phyloP scores from a whole-genome alignment of 768 basidiomycete species.

The Tricholoma furcatifolium region DNA sequence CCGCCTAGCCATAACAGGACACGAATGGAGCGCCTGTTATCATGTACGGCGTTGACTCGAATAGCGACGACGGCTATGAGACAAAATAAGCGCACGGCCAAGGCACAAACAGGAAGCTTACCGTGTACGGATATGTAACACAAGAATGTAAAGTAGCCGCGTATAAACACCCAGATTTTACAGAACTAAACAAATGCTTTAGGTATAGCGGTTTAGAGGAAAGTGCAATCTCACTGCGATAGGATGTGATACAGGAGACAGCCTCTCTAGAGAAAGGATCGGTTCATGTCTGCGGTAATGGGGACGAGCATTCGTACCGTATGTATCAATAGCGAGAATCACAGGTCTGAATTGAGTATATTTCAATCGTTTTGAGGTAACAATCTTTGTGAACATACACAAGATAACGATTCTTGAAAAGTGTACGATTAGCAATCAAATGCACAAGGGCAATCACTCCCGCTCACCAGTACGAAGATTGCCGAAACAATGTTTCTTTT shows the following conservation, averaged over 20 bases:
- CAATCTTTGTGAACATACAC: neutral
- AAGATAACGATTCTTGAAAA: conserved; percentile 14
- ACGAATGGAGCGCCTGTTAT: neutral
- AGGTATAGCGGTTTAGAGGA: neutral
- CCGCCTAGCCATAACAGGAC: conserved; percentile 7
- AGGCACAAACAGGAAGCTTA: neutral
- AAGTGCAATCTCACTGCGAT: neutral
- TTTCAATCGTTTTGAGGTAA: neutral
- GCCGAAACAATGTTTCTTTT: conserved; percentile 6
- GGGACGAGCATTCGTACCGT: conserved; percentile 1
- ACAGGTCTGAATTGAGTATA: neutral
- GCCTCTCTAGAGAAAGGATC: conserved; percentile 1
- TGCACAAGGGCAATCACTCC: neutral
- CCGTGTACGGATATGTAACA: conserved; percentile 10
- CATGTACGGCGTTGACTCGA: conserved; percentile 11
- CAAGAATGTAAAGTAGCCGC: conserved; percentile 9
- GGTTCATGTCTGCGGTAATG: neutral
- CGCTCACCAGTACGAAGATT: conserved; percentile 11
- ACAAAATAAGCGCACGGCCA: neutral
- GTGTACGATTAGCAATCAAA: neutral
- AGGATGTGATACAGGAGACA: neutral
- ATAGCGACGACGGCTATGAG: conserved; percentile 11
- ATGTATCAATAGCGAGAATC: conserved; percentile 5
- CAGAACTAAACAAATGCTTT: conserved; percentile 10
- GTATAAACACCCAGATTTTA: conserved; percentile 9